phyloP scores from a whole-genome alignment of 345 rosid genomes.

The Dipteronia dyeriana region DNA sequence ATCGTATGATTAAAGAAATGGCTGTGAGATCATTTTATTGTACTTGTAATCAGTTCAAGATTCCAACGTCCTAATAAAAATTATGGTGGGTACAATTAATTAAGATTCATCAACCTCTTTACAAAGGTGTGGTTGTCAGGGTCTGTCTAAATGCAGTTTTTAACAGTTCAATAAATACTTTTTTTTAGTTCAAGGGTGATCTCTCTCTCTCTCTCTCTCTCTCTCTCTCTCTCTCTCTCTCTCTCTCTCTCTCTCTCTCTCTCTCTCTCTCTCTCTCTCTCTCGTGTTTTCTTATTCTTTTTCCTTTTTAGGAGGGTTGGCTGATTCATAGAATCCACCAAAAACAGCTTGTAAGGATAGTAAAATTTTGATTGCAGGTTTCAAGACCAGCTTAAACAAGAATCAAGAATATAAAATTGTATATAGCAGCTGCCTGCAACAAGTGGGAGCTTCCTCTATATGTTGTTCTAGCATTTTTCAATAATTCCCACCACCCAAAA shows the following conservation, averaged over 20 bases:
- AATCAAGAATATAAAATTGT: not conserved
- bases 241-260: too few species aligned
- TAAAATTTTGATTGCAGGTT: slow-evolving; percentile 52
- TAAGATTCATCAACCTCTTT: slow-evolving; percentile 12
- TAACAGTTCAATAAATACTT: not conserved
- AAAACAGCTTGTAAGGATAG: slow-evolving; percentile 24
- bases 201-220: slow-evolving; percentile 13
- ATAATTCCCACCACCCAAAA: slow-evolving; percentile 14
- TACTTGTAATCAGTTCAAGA: slow-evolving; percentile 26
- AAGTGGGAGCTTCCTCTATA: slow-evolving; percentile 33
- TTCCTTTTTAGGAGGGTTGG: not conserved
- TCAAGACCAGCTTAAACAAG: slow-evolving; percentile 66
- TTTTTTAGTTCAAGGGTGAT: not conserved
- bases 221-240: too few species aligned
- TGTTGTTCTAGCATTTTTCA: slow-evolving; percentile 26
- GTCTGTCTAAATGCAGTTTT: slow-evolving; percentile 24
- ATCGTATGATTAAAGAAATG: not conserved
- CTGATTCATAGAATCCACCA: slow-evolving; percentile 27
- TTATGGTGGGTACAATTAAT: slow-evolving; percentile 26
- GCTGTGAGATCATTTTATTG: slow-evolving; percentile 16
- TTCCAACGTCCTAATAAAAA: slow-evolving; percentile 21
- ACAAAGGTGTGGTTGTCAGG: slow-evolving; percentile 16
- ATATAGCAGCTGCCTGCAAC: slow-evolving; percentile 14
- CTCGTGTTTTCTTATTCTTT: too few species aligned
- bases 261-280: slow-evolving; percentile 8